Percentiles rank a stretch among this genome's conserved stretches.
Conservation (phyloP, 2,329 filamentous ascomycete species). For the Venturia effusa region DNA sequence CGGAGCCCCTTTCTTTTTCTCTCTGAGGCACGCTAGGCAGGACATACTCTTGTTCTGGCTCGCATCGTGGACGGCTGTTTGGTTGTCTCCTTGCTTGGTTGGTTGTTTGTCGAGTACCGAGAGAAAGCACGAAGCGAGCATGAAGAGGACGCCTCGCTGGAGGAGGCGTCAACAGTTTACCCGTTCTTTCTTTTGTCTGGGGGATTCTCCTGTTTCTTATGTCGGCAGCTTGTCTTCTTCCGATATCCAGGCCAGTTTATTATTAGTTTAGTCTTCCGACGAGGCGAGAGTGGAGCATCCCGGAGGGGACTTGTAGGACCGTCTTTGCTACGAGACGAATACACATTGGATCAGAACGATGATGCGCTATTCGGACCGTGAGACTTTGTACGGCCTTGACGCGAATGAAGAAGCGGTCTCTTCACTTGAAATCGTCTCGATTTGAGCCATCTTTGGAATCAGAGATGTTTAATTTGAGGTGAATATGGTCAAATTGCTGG, state of each 20-base stretch:
- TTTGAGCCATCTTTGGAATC: too few relatives aligned
- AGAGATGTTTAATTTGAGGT: too few relatives aligned
- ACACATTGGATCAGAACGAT: neutral
- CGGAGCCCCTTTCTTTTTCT: neutral
- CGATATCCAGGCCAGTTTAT: constrained; percentile 5
- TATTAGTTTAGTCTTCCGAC: neutral
- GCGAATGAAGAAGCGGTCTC: too few relatives aligned
- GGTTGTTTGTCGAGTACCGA: neutral
- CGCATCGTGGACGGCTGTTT: neutral
- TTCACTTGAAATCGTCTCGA: too few relatives aligned
- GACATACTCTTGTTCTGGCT: neutral
- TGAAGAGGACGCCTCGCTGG: neutral
- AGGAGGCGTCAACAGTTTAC: neutral
- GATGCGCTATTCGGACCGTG: neutral
- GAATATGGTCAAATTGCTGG: too few relatives aligned
- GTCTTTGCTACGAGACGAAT: neutral
- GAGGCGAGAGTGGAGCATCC: neutral
- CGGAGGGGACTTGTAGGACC: neutral
- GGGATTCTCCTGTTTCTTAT: constrained; percentile 1
- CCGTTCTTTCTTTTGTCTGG: constrained; percentile 3
- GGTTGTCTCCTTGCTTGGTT: neutral
- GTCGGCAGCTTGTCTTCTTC: neutral
- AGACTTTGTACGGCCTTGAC: too few relatives aligned
- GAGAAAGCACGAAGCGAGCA: neutral
- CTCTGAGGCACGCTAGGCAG: neutral